Base-by-base conservation (phyloP, 257 asterid genomes). In the Lycium barbarum region DNA sequence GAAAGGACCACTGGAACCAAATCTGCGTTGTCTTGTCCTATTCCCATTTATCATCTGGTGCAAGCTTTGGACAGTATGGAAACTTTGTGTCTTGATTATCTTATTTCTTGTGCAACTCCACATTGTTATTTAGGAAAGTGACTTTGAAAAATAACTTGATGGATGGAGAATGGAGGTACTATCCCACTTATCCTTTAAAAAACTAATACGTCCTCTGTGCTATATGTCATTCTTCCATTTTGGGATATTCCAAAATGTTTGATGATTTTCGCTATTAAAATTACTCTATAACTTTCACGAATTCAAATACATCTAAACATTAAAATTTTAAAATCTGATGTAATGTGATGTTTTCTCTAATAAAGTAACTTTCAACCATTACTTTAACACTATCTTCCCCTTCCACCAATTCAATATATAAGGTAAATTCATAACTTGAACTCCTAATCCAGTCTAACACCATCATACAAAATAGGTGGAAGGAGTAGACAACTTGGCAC, bases 71-170 rank as follows among this genome's bases (percentile, higher is more conserved):
- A 1, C 45, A 12, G 22, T 49, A 33, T 73, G 47, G 45, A 51
- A 51, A 51, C 22, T 74, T 3, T 76, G 20, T 20, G 9, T 76
- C 13, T 51, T 51, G 63, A 76, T 22, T 13, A 76, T 51, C 62
- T 76, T 76, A 51, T 76, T 76, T 76, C 43, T 26, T 76, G 22
- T 76, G 47, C 45, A 51, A 76, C 26, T 3, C 26, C 18, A 71
- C 57, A 76, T 51, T 13, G 4, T 51, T 13, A 20, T 22, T 51
- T 51, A 51, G 45, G 45, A 53, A 49, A 55, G 8, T 74, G 81
- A 66, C 73, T 2, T 66, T 33, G 47, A 66, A 33, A 66, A 66
- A 33, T 66, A 33, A 66, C 47, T 66, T 33, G 36, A 33, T 33
- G 73, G 47, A 66, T 66, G 45, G 73, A 59, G 4, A 59, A 17